Evolutionary conservation across 192 early-diverging fungal genomes (phyloP), one percentile per base, ranked within the genome.

Genomic region (Phlyctochytrium bullatum): DNA sequence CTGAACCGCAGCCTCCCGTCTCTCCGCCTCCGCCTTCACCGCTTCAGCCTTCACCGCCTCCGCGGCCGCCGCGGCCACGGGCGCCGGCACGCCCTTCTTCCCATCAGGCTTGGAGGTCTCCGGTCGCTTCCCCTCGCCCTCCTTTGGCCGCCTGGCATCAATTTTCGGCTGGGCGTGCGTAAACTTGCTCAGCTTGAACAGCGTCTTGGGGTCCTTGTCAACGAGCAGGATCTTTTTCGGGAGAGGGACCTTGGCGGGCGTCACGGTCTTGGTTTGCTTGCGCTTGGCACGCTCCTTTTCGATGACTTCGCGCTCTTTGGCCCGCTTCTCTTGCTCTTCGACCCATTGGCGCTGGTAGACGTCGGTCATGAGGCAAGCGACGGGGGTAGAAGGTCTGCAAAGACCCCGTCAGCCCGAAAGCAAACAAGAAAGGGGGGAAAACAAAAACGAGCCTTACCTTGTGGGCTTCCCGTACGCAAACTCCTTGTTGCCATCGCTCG

Each of bases 381-480:
- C 84, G 30, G 84, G 84, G 0, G 82, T 84, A 1, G 76, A 78
- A 6, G 84, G 84, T n/a, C 84, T 84, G 40, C 31, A 34, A 66
- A 60, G 31, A 1, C 17, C 1, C n/a, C n/a, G 53, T n/a, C 65
- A 66, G 54, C 17, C 16, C 24, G 12, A 28, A 25, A 23, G 24
- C 17, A 20, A 10, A 60, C 6, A 56, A 3, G 16, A 71, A 34
- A 40, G 20, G 10, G 20, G 33, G 47, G 16, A 63, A n/a, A n/a
- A 34, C 31, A 34, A 66, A 60, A 62, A 23, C 60, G 0, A 3
- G 16, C 51, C 63, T 60, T 61, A 80, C 83, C 83, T 79, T 17
- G 80, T 83, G 14, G 84, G 84, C 68, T 83, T 82, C 33, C 84
- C 84, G 61, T 86, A 86, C 2, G 81, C 71, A 58, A 81, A 83